A percentile compares a stretch with the other conserved stretches of the same genome.
Evolutionary conservation across 2,329 filamentous ascomycete genomes (phyloP).

Genomic region (Fusarium paranaense): DNA sequence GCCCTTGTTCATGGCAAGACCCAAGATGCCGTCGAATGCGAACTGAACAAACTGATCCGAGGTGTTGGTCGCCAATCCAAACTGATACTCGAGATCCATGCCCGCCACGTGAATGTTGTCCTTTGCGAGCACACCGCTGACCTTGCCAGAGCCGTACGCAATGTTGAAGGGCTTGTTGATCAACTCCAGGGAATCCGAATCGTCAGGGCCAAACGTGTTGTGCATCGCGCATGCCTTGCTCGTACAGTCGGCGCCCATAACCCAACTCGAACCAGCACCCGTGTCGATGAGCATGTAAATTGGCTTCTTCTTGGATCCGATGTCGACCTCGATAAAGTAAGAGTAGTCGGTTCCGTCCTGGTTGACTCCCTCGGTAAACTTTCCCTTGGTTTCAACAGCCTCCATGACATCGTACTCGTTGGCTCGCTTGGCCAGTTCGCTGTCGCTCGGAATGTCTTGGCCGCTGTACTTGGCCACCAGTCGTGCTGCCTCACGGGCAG

Average conservation of each 20-base stretch:
- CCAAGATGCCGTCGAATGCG: conserved; percentile 89
- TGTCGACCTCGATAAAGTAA: conserved; percentile 69
- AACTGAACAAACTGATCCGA: conserved; percentile 81
- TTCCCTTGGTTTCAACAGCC: conserved; percentile 57
- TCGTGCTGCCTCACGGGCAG: conserved; percentile 53
- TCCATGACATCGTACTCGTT: conserved; percentile 62
- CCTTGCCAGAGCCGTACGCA: conserved; percentile 81
- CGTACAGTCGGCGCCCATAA: conserved; percentile 79
- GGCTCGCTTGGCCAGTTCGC: conserved; percentile 49
- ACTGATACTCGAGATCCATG: conserved; percentile 71
- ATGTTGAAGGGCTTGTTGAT: conserved; percentile 70
- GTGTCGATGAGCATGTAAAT: conserved; percentile 75
- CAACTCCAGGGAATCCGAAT: conserved; percentile 73
- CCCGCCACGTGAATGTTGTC: conserved; percentile 77
- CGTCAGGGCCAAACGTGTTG: conserved; percentile 73
- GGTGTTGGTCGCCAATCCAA: conserved; percentile 79
- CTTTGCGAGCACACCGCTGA: conserved; percentile 72
- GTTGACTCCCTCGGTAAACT: conserved; percentile 66
- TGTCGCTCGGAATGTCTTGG: conserved; percentile 24
- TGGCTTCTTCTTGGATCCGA: conserved; percentile 66
- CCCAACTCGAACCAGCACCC: conserved; percentile 81
- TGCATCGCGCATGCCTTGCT: conserved; percentile 76
- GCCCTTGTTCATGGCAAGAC: conserved; percentile 74
- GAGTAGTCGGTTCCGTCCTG: conserved; percentile 76
- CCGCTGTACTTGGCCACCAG: conserved; percentile 55